phyloP scores from a whole-genome alignment of 1,284 basidiomycete genomes.

The Trichosporon asahii region DNA sequence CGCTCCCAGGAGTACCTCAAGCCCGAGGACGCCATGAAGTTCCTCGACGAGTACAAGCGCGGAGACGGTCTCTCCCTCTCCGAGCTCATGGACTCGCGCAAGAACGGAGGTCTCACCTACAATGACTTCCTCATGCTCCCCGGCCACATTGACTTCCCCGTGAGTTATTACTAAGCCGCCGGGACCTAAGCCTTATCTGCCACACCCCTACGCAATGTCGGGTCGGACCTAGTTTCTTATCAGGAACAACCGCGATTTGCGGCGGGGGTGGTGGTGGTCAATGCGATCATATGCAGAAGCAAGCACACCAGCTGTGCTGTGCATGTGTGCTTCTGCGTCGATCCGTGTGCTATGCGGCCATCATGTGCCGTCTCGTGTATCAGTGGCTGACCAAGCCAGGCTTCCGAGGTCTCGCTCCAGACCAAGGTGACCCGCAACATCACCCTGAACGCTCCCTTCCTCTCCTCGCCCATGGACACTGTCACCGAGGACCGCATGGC shows the following conservation, averaged over 20 bases:
- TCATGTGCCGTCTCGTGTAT: background rate
- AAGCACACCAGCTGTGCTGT: background rate
- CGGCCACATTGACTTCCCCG: slow-evolving; percentile 94
- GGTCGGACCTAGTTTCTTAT: slow-evolving; percentile 3
- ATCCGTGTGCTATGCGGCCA: background rate
- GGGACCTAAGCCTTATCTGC: background rate
- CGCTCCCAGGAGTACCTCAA: slow-evolving; percentile 29
- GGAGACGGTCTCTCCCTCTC: slow-evolving; percentile 81
- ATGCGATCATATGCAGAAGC: background rate
- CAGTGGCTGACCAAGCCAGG: slow-evolving; percentile 27
- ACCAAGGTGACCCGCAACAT: slow-evolving; percentile 87
- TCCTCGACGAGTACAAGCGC: slow-evolving; percentile 68
- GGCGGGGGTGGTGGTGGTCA: too few relatives aligned
- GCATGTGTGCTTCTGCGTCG: background rate
- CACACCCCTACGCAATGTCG: too few relatives aligned
- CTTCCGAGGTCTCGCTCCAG: slow-evolving; percentile 71
- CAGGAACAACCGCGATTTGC: background rate
- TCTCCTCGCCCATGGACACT: slow-evolving; percentile 99
- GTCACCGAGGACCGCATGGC: slow-evolving; percentile 98
- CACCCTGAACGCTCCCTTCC: slow-evolving; percentile 88
- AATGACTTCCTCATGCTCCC: slow-evolving; percentile 90
- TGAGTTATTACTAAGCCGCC: slow-evolving; percentile 51
- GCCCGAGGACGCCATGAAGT: slow-evolving; percentile 60
- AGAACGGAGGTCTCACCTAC: slow-evolving; percentile 93
- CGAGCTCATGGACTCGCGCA: slow-evolving; percentile 85